Evolutionary conservation across 2,329 filamentous ascomycete species (phyloP).

Genomic region (Monilinia laxa): DNA sequence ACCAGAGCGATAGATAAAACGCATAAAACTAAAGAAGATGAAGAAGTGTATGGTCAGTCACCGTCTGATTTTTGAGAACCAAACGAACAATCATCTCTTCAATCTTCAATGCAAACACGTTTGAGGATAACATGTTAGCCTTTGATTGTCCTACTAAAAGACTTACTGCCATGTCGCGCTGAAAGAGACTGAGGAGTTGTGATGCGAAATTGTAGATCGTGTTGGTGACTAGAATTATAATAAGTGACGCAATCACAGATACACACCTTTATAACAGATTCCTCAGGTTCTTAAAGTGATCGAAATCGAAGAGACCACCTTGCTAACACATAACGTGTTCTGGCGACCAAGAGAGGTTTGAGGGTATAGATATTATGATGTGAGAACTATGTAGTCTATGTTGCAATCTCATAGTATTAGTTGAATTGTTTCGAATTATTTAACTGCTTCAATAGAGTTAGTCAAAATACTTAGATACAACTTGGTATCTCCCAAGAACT

Average conservation of each 20-base stretch:
- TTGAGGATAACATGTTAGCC: background rate
- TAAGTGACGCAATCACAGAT: too few species aligned
- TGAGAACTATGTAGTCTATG: background rate
- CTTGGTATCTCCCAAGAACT: background rate
- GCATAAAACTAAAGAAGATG: too few species aligned
- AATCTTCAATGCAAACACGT: background rate
- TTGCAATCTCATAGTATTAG: background rate
- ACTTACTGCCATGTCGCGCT: background rate
- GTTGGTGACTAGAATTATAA: too few species aligned
- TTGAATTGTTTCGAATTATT: background rate
- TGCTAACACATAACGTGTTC: background rate
- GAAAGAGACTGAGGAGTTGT: too few species aligned
- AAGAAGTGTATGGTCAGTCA: background rate
- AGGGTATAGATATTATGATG: background rate
- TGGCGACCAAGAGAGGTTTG: background rate
- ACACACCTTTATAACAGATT: too few species aligned
- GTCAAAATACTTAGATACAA: background rate
- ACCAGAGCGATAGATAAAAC: too few species aligned
- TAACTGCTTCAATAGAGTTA: background rate
- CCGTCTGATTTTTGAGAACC: too few species aligned
- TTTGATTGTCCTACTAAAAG: background rate
- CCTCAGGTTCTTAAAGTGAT: too few species aligned
- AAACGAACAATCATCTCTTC: background rate
- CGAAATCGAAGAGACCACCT: too few species aligned
- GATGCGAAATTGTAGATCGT: too few species aligned